Evolutionary conservation across 2,329 filamentous ascomycete genomes (phyloP), one percentile per base, ranked within the genome.

Genomic region (Nannizziopsis arthrosporioides): DNA sequence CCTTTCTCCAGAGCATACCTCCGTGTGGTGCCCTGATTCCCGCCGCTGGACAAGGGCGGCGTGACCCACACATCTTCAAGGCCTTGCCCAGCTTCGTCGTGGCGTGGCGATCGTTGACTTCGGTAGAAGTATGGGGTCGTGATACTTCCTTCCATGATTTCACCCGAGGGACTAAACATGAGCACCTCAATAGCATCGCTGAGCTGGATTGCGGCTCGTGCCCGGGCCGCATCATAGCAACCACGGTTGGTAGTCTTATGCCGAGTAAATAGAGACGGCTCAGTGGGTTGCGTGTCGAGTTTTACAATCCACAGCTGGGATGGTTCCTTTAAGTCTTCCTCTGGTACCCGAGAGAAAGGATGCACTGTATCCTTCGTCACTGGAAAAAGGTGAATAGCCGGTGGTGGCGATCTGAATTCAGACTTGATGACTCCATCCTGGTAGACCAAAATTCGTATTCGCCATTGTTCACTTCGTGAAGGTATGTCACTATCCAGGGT

Each of bases 71-170:
- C 45, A 12, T 47, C 45, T 27, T 47, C 45, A 43, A 69, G 68
- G 3, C 72, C 63, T 34, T 39, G 49, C 12, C 19, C 34, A 8
- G 41, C 35, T 27, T 44, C 22, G 35, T 36, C 36, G 3, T 14
- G 7, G 18, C 12, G 27, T 12, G 36, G 14, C 22, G 31, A n/a
- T 39, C 41, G 42, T 30, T 47, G 54, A 39, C 85, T 78, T 11
- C 45, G 45, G 72, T 77, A 85, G 55, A 95, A 84, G 63, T 90
- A 95, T 0, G 85, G 79, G 0, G 83, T 93, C 0, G 84, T 89
- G 12, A 84, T 75, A 52, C 83, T 89, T 7, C 86, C 87, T 64
- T 96, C 90, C 76, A 93, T 94, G 32, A 95, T 67, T 42, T 81
- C 75, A 1, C 73, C 74, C 22, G 76, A 69, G 3, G 63, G 61